These are phyloP conservation scores for Fusarium sp. DNA, from an alignment of 2,329 filamentous ascomycete species.

Conservation along the genomic window DNA sequence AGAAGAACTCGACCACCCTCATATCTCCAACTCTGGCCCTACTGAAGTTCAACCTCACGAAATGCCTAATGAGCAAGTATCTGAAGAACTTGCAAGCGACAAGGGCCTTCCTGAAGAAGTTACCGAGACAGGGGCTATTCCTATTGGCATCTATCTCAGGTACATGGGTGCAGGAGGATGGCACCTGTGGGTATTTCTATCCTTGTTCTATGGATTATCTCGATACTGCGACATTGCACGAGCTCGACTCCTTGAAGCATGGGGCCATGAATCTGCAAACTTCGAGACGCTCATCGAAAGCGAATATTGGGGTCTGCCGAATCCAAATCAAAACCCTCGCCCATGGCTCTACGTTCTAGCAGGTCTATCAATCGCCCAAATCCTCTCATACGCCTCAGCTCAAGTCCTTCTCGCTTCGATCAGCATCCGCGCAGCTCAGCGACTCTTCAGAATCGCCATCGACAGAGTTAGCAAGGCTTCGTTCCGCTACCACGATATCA, in stretches of 20 bases:
- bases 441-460: conserved; percentile 78
- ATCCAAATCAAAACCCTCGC: conserved; percentile 70
- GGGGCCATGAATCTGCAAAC: conserved; percentile 69
- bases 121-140: conserved; percentile 71
- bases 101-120: conserved; percentile 47
- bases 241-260: conserved; percentile 84
- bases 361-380: conserved; percentile 67
- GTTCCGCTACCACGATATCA: conserved; percentile 91
- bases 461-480: conserved; percentile 78
- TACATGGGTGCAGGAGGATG: conserved; percentile 85
- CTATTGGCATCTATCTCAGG: conserved; percentile 79
- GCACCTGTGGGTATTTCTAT: conserved; percentile 73
- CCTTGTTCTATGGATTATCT: conserved; percentile 69
- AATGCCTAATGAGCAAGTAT: conserved; percentile 44
- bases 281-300: conserved; percentile 18
- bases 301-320: conserved; percentile 56
- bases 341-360: conserved; percentile 81
- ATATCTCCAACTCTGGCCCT: conserved; percentile 40
- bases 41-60: conserved; percentile 32
- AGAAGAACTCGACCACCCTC: conserved; percentile 49
- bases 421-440: conserved; percentile 78
- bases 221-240: conserved; percentile 71
- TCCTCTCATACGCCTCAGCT: conserved; percentile 66
- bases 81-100: conserved; percentile 25
- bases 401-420: conserved; percentile 78